These are phyloP conservation scores for Arthrocladium fulminans DNA, from an alignment of 2,329 filamentous ascomycete species.

Conservation along the genomic window DNA sequence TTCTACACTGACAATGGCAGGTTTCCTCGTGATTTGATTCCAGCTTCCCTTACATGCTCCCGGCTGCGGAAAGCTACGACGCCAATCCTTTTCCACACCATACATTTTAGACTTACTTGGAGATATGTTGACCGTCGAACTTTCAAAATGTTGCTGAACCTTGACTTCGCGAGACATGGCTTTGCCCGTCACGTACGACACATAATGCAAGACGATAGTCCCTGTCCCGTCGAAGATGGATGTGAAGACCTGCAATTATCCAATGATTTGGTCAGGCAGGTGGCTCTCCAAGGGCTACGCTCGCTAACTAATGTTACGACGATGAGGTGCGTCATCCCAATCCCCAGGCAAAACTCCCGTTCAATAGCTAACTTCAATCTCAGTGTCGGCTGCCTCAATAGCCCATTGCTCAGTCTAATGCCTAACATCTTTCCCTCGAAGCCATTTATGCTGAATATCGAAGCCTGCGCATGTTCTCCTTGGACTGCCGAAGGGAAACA, in stretches of 20 bases:
- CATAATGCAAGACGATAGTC: slow-evolving; percentile 1
- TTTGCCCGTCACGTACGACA: slow-evolving; percentile 13
- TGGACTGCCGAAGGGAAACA: not conserved
- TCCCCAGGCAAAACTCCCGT: not conserved
- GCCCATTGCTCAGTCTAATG: slow-evolving; percentile 1
- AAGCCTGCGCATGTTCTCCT: not conserved
- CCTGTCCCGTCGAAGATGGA: not conserved
- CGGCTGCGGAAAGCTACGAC: slow-evolving; percentile 5
- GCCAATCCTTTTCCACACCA: slow-evolving; percentile 4
- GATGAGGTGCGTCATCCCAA: not conserved
- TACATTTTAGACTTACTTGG: slow-evolving; percentile 6
- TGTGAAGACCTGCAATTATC: not conserved
- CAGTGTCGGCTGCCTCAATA: slow-evolving; percentile 7
- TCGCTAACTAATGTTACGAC: not conserved
- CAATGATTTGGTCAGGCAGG: slow-evolving; percentile 3
- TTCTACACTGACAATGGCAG: slow-evolving; percentile 6
- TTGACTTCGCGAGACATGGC: not conserved
- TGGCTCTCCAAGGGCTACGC: not conserved
- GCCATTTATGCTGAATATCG: not conserved
- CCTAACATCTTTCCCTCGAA: not conserved
- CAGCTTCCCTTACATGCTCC: not conserved
- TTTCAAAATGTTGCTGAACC: slow-evolving; percentile 3
- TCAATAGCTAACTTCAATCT: not conserved
- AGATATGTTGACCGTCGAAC: slow-evolving; percentile 1
- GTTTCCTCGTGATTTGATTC: slow-evolving; percentile 1